Evolutionary conservation across 805 yeast species (phyloP), one percentile per base, ranked within the genome.

Genomic region (Saccharomycopsis sp.): DNA sequence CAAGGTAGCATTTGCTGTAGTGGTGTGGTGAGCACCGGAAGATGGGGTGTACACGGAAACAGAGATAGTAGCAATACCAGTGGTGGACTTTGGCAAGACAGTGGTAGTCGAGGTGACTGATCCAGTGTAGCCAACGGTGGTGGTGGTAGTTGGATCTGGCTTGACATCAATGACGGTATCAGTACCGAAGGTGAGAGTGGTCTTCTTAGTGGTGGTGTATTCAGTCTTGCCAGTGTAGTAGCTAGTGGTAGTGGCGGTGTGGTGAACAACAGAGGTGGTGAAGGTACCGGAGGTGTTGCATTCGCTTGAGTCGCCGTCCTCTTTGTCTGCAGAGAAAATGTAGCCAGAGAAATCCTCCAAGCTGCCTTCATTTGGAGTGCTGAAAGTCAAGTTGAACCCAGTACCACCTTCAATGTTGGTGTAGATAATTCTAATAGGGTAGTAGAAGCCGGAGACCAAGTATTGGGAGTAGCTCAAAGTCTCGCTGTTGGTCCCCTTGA

Each of bases 381-480:
- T 24, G 18, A 51, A 29, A 34, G 21, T 18, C 37, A 64, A 64
- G 8, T 61, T 48, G 18, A 66, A 59, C 8, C 54, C 57, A 44
- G 63, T 66, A 7, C 55, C 55, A 54, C 60, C 61, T 20, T 56
- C 58, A 40, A 61, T 57, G 54, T 70, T 69, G 18, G 62, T 59
- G 37, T 57, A 66, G n/a, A 67, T 64, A 18, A 69, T 55, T 57
- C 69, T 65, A 1, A 68, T 53, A 15, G 74, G 74, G 57, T 70
- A 71, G 57, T 64, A 66, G 44, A 55, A 55, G 14, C 72, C 73
- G 2, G 61, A 66, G 2, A 57, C 47, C 50, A 69, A 61, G 34
- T 59, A 59, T 44, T 44, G 48, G 48, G 18, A 12, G 48, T 44
- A 44, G 16, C 21, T 44, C 21, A 44, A 44, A 20, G 48, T 44